Base-by-base conservation (phyloP, 192 early-diverging fungal genomes). In the Pilobolus umbonatus region DNA sequence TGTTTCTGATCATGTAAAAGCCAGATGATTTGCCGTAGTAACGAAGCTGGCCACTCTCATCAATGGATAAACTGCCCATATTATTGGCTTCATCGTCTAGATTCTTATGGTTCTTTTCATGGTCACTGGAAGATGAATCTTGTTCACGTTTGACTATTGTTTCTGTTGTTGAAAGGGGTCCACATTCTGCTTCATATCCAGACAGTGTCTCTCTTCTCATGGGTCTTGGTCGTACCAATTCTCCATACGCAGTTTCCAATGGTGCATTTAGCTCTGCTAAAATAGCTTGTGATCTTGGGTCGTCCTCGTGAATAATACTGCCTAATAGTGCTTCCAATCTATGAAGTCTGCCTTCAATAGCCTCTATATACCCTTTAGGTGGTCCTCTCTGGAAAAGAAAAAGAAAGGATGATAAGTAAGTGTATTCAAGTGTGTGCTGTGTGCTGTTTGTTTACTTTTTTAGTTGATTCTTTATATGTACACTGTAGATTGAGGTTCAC, bases 321-420 rank as follows among this genome's bases (percentile, higher is more conserved):
- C 73, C 74, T 7, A 93, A 65, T 14, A 93, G 68, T 29, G 71
- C 73, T 60, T 93, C 89, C 64, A 88, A 79, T 34, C 82, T 64
- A 67, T 84, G 81, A 30, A 93, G 68, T 48, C 87, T 74, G 48
- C 76, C 80, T 62, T 93, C 91, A 11, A 93, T 84, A 6, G 82
- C 86, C 39, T 91, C 91, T 15, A 93, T 91, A 61, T 93, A 93
- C 17, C 91, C 91, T 60, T 90, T 90, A 15, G 88, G 88, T 12
- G 91, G 91, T 5, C 91, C 91, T 36, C 91, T 78, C 74, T 93
- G 36, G 6, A 42, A 36, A 26, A 31, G 0, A 44, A n/a, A 39
- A 44, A 43, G 30, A 28, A 35, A 35, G 11, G 11, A 35, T 35
- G 5, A 35, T 35, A 35, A 8, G 34, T 35, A 35, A 8, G 34